Evolutionary conservation across 768 basidiomycete genomes (phyloP).

Genomic region (Chalciporus chontae): DNA sequence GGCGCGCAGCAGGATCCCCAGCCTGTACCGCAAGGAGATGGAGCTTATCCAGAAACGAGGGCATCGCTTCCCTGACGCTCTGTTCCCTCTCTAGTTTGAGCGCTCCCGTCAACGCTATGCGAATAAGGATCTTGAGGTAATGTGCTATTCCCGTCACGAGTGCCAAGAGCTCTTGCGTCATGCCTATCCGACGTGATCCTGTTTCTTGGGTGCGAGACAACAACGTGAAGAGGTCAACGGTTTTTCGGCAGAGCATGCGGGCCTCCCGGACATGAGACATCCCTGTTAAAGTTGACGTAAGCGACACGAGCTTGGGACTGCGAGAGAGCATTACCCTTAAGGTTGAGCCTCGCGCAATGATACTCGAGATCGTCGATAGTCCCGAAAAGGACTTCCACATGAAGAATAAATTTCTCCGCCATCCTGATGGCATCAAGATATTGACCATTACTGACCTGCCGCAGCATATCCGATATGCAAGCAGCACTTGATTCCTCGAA

Average conservation of each 20-base stretch:
- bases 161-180: conserved; percentile 95
- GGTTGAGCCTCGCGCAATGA: conserved; percentile 71
- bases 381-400: conserved; percentile 96
- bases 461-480: conserved; percentile 97
- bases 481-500: conserved; percentile 99
- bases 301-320: conserved; percentile 2
- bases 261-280: conserved; percentile 99
- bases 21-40: conserved; percentile 87
- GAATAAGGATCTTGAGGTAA: conserved; percentile 98
- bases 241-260: conserved; percentile 97
- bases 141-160: conserved; percentile 99
- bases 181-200: conserved; percentile 84
- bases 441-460: conserved; percentile 94
- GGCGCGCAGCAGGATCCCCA: conserved; percentile 72
- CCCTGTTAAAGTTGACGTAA: conserved; percentile 44
- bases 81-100: conserved; percentile 94
- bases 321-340: conserved; percentile 66
- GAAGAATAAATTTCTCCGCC: conserved; percentile 98
- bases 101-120: conserved; percentile 94
- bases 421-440: conserved; percentile 96
- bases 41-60: conserved; percentile 87
- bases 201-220: conserved; percentile 95
- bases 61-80: conserved; percentile 76
- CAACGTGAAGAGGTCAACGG: conserved; percentile 95
- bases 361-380: conserved; percentile 95